Percentiles rank a stretch among this genome's conserved stretches.
phyloP scores from a whole-genome alignment of 2,329 filamentous ascomycete species.

The Trichoderma pleuroti region DNA sequence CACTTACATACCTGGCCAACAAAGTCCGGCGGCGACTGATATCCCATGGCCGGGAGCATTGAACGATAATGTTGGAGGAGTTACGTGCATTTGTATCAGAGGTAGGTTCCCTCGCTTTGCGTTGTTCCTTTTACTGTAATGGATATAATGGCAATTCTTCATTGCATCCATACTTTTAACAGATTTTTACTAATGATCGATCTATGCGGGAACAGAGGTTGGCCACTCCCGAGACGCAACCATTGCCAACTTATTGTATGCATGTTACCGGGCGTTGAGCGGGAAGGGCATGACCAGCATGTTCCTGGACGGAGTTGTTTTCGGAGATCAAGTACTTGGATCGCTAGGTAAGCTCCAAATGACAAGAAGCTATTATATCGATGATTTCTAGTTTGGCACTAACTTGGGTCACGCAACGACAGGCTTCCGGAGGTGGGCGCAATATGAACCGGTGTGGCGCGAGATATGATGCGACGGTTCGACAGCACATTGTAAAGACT shows the following conservation, averaged over 20 bases:
- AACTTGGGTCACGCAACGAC: neutral
- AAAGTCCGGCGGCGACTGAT: conserved; percentile 46
- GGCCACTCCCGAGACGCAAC: conserved; percentile 46
- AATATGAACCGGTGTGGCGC: conserved; percentile 54
- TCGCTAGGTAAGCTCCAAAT: conserved; percentile 47
- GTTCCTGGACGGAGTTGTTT: conserved; percentile 54
- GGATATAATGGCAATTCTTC: neutral
- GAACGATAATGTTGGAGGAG: conserved; percentile 51
- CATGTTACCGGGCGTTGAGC: conserved; percentile 47
- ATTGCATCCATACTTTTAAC: neutral
- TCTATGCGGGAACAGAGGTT: conserved; percentile 29
- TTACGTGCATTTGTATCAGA: conserved; percentile 58
- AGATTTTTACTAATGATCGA: neutral
- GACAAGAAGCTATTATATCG: neutral
- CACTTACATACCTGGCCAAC: conserved; percentile 48
- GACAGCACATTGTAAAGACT: neutral
- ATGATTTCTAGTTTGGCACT: neutral
- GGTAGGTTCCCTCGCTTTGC: conserved; percentile 38
- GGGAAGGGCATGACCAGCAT: conserved; percentile 50
- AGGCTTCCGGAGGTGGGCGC: conserved; percentile 59
- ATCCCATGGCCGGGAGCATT: conserved; percentile 54
- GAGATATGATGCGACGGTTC: conserved; percentile 28
- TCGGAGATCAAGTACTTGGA: conserved; percentile 48
- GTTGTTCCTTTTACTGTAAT: neutral
- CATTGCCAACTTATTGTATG: conserved; percentile 52